Evolutionary conservation across 805 yeast species (phyloP).

Genomic region (Kazachstania psychrophila): DNA sequence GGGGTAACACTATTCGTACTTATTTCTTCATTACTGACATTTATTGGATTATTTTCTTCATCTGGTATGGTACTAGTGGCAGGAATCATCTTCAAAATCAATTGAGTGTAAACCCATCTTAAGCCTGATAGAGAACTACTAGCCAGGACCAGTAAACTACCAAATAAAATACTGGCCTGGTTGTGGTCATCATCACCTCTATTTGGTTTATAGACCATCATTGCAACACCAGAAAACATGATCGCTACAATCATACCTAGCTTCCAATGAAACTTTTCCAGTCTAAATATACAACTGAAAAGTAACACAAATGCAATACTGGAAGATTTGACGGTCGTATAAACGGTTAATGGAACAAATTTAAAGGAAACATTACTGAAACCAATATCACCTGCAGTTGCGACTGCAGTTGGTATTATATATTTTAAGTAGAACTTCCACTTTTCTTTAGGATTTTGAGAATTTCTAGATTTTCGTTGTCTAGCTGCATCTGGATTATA

Average conservation of each 20-base stretch:
- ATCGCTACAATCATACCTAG: conserved; percentile 59
- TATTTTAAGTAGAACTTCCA: conserved; percentile 38
- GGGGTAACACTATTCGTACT: background rate
- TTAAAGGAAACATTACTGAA: conserved; percentile 77
- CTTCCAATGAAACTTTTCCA: conserved; percentile 66
- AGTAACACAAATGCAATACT: conserved; percentile 79
- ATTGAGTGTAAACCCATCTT: conserved; percentile 91
- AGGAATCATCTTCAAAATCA: conserved; percentile 55
- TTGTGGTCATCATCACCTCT: conserved; percentile 12
- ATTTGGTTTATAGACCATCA: conserved; percentile 66
- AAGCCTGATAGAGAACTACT: conserved; percentile 82
- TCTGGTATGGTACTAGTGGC: conserved; percentile 21
- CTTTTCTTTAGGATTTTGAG: conserved; percentile 8
- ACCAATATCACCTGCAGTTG: conserved; percentile 91
- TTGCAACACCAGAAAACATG: conserved; percentile 75
- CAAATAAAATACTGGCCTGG: conserved; percentile 32
- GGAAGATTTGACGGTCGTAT: conserved; percentile 89
- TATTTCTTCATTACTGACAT: background rate
- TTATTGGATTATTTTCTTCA: background rate
- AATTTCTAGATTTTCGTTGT: background rate
- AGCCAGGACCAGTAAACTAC: conserved; percentile 62
- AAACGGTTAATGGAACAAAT: conserved; percentile 70
- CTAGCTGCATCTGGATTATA: background rate
- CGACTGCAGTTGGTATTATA: conserved; percentile 75
- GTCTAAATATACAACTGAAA: conserved; percentile 73